phyloP scores from a whole-genome alignment of 1,284 basidiomycete genomes.

The Entoloma clypeatum region DNA sequence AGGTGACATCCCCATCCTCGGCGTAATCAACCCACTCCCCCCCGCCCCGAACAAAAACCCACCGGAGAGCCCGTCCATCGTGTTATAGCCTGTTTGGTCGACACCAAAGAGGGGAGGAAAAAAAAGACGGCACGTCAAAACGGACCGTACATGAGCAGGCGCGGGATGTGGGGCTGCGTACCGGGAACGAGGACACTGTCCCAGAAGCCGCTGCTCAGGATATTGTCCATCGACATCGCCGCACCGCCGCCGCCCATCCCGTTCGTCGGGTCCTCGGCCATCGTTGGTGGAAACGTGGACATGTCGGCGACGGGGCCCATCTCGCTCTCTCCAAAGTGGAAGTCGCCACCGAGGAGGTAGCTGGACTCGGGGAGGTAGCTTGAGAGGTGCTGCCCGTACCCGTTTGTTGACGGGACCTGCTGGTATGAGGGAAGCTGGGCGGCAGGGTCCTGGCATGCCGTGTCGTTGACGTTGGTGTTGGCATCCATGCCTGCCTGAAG shows the following conservation, averaged over 20 bases:
- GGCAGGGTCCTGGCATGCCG: background rate
- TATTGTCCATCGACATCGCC: slow-evolving; percentile 77
- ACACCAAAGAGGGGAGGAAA: no score
- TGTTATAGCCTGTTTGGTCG: slow-evolving; percentile 75
- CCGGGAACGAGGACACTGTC: slow-evolving; percentile 81
- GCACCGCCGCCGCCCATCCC: slow-evolving; percentile 39
- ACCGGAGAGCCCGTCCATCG: slow-evolving; percentile 74
- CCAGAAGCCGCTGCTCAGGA: slow-evolving; percentile 76
- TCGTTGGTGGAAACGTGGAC: slow-evolving; percentile 77
- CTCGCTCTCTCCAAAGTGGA: slow-evolving; percentile 70
- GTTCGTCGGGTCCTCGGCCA: slow-evolving; percentile 54
- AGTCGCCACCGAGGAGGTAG: slow-evolving; percentile 46
- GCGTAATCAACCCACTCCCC: slow-evolving; percentile 72
- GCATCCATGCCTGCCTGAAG: slow-evolving; percentile 8
- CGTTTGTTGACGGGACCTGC: slow-evolving; percentile 19
- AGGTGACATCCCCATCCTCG: slow-evolving; percentile 41
- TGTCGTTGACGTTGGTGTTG: slow-evolving; percentile 8
- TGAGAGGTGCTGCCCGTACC: slow-evolving; percentile 7
- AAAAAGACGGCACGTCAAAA: slow-evolving; percentile 8
- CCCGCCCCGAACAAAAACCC: slow-evolving; percentile 79
- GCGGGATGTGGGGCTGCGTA: slow-evolving; percentile 32
- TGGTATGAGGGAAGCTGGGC: background rate
- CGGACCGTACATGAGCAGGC: slow-evolving; percentile 10
- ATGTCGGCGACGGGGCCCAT: slow-evolving; percentile 78
- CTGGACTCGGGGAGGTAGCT: slow-evolving; percentile 21